Evolutionary conservation across 768 basidiomycete species (phyloP), one percentile per base, ranked within the genome.

Genomic region (Boletellus ananas): DNA sequence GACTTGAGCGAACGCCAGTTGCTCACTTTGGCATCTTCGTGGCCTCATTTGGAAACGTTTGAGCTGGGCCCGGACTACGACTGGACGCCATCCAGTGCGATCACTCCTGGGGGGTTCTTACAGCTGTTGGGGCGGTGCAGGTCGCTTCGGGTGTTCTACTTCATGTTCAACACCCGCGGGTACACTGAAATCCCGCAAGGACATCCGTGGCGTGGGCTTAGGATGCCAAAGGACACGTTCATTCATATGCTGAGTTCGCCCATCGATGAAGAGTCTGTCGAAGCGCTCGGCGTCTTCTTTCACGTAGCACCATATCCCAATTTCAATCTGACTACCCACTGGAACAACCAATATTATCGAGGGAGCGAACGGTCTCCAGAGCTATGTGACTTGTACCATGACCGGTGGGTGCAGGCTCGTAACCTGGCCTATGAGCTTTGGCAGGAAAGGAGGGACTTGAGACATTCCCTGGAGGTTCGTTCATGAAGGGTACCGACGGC

Each of bases 251-350:
- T 49, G 3, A 9, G 45, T 6, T 57, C 56, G 16, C 35, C 40
- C n/a, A 45, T 57, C 2, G 43, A 57, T 1, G 20, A 43, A 29
- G 46, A 34, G 7, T 49, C 57, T 13, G 23, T 58, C 5, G n/a
- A 54, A 10, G 56, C 51, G 2, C 56, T 58, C 1, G 37, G 51
- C 6, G 14, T 49, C 17, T 58, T 58, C 51, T 58, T 58, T n/a
- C 56, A 58, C 2, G 56, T 23, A 4, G 56, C 51, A n/a, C 41
- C 56, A 1, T 46, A 35, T 34, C 51, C 56, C 1, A 1, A 49
- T 17, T 54, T 58, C 12, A 14, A 2, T 0, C 20, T 58, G 31
- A 25, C 8, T 3, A 50, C 41, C 9, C 38, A 54, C 8, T 47
- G 45, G 57, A 20, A 43, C 16, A 18, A 39, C 20, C 9, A 0